Conservation (phyloP, 768 basidiomycete species). For the Pulveroboletus sp. region DNA sequence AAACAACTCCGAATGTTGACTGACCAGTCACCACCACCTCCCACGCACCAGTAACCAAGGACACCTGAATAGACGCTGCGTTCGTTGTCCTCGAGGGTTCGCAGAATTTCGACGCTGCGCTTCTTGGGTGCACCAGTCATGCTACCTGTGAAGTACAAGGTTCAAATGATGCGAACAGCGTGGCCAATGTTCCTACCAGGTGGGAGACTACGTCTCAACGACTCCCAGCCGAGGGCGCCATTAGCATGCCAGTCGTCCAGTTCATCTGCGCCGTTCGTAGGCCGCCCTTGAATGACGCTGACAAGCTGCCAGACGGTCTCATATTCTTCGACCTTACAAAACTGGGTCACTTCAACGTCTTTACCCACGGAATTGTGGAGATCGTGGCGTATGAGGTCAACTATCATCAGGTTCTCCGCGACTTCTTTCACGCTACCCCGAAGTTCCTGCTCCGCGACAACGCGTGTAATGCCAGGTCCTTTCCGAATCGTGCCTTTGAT, state of each 20-base stretch:
- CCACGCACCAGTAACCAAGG: conserved; percentile 88
- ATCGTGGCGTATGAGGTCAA: conserved; percentile 93
- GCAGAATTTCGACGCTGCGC: conserved; percentile 87
- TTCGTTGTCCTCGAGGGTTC: conserved; percentile 67
- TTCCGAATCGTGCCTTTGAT: conserved; percentile 92
- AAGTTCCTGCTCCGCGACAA: conserved; percentile 61
- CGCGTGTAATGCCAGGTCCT: conserved; percentile 58
- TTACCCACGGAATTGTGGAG: conserved; percentile 81
- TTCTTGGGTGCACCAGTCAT: conserved; percentile 99
- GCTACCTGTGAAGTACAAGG: conserved; percentile 53
- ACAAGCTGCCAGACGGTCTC: conserved; percentile 95
- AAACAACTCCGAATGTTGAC: conserved; percentile 93
- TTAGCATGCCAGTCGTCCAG: conserved; percentile 35
- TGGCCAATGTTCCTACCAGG: conserved; percentile 56
- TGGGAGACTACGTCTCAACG: conserved; percentile 75
- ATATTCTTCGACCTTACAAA: conserved; percentile 89
- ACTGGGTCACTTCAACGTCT: conserved; percentile 76
- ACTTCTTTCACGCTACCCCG: conserved; percentile 81
- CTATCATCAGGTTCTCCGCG: conserved; percentile 98
- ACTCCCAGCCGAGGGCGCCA: conserved; percentile 69
- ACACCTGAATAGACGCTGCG: conserved; percentile 89
- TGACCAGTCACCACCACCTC: conserved; percentile 89
- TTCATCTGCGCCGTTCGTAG: conserved; percentile 35
- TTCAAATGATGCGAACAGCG: not conserved
- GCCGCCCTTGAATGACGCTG: conserved; percentile 82